Evolutionary conservation across 2,329 filamentous ascomycete species (phyloP), one percentile per base, ranked within the genome.

Genomic region (Microdochium paspali): DNA sequence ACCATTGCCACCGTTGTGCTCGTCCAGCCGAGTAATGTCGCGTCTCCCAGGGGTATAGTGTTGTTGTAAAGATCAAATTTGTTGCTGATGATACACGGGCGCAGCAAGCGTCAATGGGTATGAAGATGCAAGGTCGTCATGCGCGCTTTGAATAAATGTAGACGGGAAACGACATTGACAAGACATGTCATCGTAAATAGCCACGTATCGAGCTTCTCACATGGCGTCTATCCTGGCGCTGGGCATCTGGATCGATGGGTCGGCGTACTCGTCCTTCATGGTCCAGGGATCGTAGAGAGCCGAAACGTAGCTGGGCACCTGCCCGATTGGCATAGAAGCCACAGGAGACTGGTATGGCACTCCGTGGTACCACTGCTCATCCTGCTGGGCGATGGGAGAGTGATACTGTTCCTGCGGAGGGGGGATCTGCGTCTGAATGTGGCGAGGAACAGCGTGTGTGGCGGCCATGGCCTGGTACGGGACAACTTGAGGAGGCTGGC

Each of bases 181-280:
- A 15, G 10, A 35, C 5, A 4, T 21, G 18, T 20, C 6, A 20
- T n/a, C 10, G 18, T 35, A 6, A 40, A 6, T 7, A 28, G 26
- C 26, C 26, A 28, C 26, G 26, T 13, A 28, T 28, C n/a, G n/a
- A n/a, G 26, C 15, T 40, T 21, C 6, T 69, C 64, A 81, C 65
- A 82, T 67, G 50, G 66, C 73, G 53, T 79, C 76, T 52, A 82
- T 73, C 45, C 79, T 68, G 39, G 70, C 74, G 57, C 76, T 80
- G 10, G 79, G 79, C 62, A 82, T 69, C 61, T 79, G 77, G 65
- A 81, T 72, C 10, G 72, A 68, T 20, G 73, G 69, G 51, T 81
- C 77, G 35, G 77, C 76, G 48, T 71, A 79, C 53, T 81, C 78
- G 23, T 77, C 63, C 65, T 82, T 82, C 39, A 70, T 67, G 13